phyloP scores from a whole-genome alignment of 371 early-diverging fungal genomes.

The Mortierella sp. region DNA sequence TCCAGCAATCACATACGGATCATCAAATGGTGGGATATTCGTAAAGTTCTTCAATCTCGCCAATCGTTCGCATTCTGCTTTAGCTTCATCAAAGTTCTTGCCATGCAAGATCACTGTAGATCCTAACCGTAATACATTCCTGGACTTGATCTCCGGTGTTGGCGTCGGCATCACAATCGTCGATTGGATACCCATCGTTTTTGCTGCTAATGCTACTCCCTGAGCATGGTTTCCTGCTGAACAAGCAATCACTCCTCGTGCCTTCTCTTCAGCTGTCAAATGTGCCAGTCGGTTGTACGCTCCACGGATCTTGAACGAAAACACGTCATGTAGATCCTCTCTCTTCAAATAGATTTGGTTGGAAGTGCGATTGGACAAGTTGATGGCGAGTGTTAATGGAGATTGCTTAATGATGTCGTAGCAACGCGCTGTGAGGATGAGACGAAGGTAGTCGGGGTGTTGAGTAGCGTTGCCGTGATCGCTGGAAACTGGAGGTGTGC shows the following conservation, averaged over 20 bases:
- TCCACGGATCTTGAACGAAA: slow-evolving; percentile 97
- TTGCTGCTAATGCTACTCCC: slow-evolving; percentile 94
- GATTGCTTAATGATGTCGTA: slow-evolving; percentile 95
- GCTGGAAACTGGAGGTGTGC: slow-evolving; percentile 9
- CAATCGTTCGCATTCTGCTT: slow-evolving; percentile 84
- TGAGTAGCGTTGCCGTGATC: background rate
- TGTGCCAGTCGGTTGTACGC: slow-evolving; percentile 94
- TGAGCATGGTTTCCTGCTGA: slow-evolving; percentile 98
- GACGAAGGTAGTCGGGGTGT: slow-evolving; percentile 87
- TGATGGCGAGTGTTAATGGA: slow-evolving; percentile 85
- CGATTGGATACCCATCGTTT: slow-evolving; percentile 90
- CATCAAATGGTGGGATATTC: slow-evolving; percentile 97
- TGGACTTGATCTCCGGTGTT: slow-evolving; percentile 85
- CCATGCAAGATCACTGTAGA: slow-evolving; percentile 90
- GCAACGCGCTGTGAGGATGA: slow-evolving; percentile 91
- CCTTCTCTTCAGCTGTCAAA: slow-evolving; percentile 81
- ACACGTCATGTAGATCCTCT: slow-evolving; percentile 97
- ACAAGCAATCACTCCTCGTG: slow-evolving; percentile 93
- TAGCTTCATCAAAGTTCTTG: slow-evolving; percentile 95
- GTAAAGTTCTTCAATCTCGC: slow-evolving; percentile 77
- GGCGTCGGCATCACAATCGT: slow-evolving; percentile 96
- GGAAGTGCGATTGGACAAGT: slow-evolving; percentile 76
- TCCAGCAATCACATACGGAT: slow-evolving; percentile 98
- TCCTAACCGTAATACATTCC: slow-evolving; percentile 92
- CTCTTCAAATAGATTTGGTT: slow-evolving; percentile 89